Percentiles rank a stretch among this genome's conserved stretches.
These are phyloP conservation scores for Stereocaulon alpinum DNA, from an alignment of 495 filamentous ascomycete species.

Conservation along the genomic window DNA sequence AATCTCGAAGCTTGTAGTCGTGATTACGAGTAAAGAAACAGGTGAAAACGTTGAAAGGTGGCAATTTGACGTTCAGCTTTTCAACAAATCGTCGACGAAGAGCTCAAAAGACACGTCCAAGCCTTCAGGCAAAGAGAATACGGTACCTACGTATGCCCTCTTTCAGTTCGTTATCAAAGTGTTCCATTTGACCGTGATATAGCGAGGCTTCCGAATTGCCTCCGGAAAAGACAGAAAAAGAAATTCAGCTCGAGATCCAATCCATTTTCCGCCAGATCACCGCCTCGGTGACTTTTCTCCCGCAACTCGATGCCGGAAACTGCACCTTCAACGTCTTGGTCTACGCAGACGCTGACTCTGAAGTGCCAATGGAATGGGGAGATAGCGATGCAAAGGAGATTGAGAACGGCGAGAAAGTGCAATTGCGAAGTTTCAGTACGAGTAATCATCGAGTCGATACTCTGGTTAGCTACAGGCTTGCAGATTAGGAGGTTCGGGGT, in stretches of 20 bases:
- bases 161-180: not conserved
- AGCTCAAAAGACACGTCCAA: slow-evolving; percentile 33
- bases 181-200: not conserved
- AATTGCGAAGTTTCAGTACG: slow-evolving; percentile 90
- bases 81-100: slow-evolving; percentile 46
- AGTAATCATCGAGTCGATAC: slow-evolving; percentile 89
- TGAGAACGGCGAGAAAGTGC: slow-evolving; percentile 88
- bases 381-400: slow-evolving; percentile 99
- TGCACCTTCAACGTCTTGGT: slow-evolving; percentile 99
- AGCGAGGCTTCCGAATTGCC: slow-evolving; percentile 22
- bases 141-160: slow-evolving; percentile 40
- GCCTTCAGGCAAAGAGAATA: slow-evolving; percentile 52
- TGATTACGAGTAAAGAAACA: slow-evolving; percentile 91
- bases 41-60: slow-evolving; percentile 93
- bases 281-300: slow-evolving; percentile 91
- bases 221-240: slow-evolving; percentile 73
- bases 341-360: slow-evolving; percentile 92
- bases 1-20: slow-evolving; percentile 91
- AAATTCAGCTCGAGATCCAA: slow-evolving; percentile 92
- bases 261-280: slow-evolving; percentile 96
- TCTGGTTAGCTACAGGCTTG: slow-evolving; percentile 64
- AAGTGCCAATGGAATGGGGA: slow-evolving; percentile 97
- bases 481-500: not conserved
- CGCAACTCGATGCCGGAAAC: slow-evolving; percentile 69
- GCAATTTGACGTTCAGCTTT: slow-evolving; percentile 93